A percentile compares a stretch with the other conserved stretches of the same genome.
Conservation (phyloP, 2,329 filamentous ascomycete species). For the Sarocladiaceae sp. region DNA sequence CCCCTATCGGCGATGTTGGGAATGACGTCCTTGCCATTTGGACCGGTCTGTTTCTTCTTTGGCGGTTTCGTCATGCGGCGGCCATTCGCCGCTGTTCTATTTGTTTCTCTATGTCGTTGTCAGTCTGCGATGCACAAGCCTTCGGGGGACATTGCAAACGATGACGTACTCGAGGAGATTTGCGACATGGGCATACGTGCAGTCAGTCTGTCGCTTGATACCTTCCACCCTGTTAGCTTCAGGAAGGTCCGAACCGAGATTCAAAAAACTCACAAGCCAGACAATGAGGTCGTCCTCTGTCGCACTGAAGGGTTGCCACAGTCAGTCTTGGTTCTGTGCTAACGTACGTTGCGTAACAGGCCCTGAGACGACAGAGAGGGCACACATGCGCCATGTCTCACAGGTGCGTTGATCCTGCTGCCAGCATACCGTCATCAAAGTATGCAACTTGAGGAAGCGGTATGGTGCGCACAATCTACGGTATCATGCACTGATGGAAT, state of each 20-base stretch:
- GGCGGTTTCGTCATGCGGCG: conserved; percentile 52
- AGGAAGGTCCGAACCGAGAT: background rate
- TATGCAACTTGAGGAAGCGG: too few species aligned
- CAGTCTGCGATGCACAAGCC: conserved; percentile 11
- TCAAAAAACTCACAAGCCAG: conserved; percentile 49
- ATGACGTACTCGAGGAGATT: conserved; percentile 65
- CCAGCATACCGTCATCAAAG: too few species aligned
- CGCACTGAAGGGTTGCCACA: conserved; percentile 50
- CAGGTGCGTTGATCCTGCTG: too few species aligned
- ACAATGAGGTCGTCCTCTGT: conserved; percentile 64
- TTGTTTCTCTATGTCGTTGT: conserved; percentile 44
- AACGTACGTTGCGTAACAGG: too few species aligned
- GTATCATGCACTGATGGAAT: background rate
- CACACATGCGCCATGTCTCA: too few species aligned
- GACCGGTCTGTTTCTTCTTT: conserved; percentile 41
- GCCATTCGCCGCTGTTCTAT: conserved; percentile 44
- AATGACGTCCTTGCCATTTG: conserved; percentile 31
- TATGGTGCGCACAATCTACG: too few species aligned
- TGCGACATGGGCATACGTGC: conserved; percentile 69
- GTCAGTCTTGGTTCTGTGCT: background rate
- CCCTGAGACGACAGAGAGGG: too few species aligned
- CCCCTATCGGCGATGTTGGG: conserved; percentile 52
- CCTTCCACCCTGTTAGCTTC: conserved; percentile 40
- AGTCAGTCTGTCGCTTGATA: conserved; percentile 70
- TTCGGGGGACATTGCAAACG: background rate